Evolutionary conservation across 768 basidiomycete genomes (phyloP).

Genomic region (Mycena vulgaris): DNA sequence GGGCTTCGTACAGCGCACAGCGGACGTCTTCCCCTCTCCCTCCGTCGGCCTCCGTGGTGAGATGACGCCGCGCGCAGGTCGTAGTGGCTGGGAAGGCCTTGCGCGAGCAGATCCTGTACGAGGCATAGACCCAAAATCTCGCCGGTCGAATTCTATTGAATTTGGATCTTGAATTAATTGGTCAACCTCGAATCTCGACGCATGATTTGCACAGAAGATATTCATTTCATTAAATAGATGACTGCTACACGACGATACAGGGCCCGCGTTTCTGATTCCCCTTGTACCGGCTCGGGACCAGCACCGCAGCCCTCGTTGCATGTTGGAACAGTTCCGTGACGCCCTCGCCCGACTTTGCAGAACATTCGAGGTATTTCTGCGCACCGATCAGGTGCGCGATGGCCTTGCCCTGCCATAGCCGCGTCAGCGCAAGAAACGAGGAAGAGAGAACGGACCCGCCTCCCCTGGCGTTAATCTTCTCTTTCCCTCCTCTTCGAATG

Average conservation of each 20-base stretch:
- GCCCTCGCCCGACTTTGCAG: conserved; percentile 95
- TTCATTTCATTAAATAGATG: conserved; percentile 38
- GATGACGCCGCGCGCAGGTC: no score
- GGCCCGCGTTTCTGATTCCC: conserved; percentile 45
- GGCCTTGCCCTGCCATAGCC: conserved; percentile 84
- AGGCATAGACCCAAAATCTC: no score
- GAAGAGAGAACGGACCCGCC: conserved; percentile 57
- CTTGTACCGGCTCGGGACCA: conserved; percentile 64
- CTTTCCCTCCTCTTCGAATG: conserved; percentile 94
- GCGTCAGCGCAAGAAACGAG: neutral
- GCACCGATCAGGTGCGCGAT: conserved; percentile 98
- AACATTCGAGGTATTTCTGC: conserved; percentile 97
- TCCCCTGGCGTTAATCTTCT: conserved; percentile 95
- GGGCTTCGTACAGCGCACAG: no score
- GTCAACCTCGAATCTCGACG: no score
- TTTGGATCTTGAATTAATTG: no score
- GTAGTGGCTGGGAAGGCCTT: no score
- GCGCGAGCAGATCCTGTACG: no score
- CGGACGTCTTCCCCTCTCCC: no score
- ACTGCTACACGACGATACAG: conserved; percentile 51
- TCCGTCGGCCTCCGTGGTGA: no score
- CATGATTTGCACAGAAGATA: conserved; percentile 37
- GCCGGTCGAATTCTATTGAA: no score
- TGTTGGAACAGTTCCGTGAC: conserved; percentile 99
- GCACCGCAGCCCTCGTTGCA: conserved; percentile 93